A percentile compares a stretch with the other conserved stretches of the same genome.
Conservation (phyloP, 495 filamentous ascomycete genomes). For the Rusavskia elegans region DNA sequence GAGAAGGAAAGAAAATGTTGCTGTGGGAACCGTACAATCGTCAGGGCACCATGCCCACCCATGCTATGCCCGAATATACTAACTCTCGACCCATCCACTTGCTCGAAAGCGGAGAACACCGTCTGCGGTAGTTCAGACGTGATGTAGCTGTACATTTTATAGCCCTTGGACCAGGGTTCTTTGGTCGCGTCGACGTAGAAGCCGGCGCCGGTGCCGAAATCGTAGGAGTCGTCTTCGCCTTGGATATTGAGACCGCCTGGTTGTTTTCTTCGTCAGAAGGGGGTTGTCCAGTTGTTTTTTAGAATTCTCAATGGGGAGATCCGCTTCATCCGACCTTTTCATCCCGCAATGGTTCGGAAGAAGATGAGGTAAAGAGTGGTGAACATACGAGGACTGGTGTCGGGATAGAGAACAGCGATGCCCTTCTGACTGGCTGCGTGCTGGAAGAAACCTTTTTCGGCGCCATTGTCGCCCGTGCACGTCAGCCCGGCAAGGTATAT, state of each 20-base stretch:
- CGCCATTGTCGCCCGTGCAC: conserved; percentile 88
- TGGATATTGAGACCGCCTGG: conserved; percentile 53
- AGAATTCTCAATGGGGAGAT: too few relatives aligned
- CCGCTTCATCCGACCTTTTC: too few relatives aligned
- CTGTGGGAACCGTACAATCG: too few relatives aligned
- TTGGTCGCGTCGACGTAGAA: conserved; percentile 90
- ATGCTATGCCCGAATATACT: conserved; percentile 87
- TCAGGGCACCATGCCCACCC: conserved; percentile 92
- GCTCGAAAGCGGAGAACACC: conserved; percentile 48
- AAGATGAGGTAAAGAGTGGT: background rate
- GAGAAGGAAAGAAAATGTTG: too few relatives aligned
- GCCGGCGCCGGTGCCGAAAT: conserved; percentile 80
- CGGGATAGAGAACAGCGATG: conserved; percentile 82
- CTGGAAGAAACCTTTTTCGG: conserved; percentile 95
- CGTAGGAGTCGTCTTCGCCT: conserved; percentile 70
- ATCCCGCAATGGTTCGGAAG: background rate
- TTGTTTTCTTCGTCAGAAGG: too few relatives aligned
- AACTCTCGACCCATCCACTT: conserved; percentile 50
- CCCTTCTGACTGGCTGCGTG: conserved; percentile 56
- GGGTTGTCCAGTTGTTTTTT: too few relatives aligned
- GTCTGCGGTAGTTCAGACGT: conserved; percentile 62
- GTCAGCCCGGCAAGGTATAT: conserved; percentile 91
- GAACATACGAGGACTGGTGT: conserved; percentile 71
- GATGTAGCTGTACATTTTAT: conserved; percentile 90
- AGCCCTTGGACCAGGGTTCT: conserved; percentile 53